Evolutionary conservation across 495 filamentous ascomycete genomes (phyloP), one percentile per base, ranked within the genome.

Genomic region (Penicillium salamii): DNA sequence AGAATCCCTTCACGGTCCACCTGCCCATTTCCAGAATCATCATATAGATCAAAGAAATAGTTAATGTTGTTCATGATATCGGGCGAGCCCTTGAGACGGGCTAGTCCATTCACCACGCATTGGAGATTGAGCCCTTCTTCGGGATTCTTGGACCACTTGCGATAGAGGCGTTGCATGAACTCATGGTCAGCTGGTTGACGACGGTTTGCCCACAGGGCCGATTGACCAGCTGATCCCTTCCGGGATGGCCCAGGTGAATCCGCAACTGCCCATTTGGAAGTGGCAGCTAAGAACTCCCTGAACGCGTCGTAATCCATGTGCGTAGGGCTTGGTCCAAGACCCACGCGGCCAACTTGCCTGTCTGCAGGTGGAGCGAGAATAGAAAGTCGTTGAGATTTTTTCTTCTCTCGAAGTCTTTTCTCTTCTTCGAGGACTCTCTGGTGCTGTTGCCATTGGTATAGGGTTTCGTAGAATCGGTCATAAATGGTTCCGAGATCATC

Each of bases 1-100:
- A 98, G 71, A 48, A 98, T 97, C 14, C 93, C 93, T 67, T 98
- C 93, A 3, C 95, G 84, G 67, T 98, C 93, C n/a, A 98, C 91
- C 53, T 82, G 87, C 6, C 95, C 93, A 66, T 95, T 89, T 2
- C 85, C 82, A 61, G 89, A 85, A 56, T 98, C 92, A 65, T 97
- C 95, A 61, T 97, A 96, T 0, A 98, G 80, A 61, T 96, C 85
- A 57, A 97, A 98, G 70, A 97, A 98, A 65, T 97, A 97, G 40
- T 83, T 90, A 61, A 98, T 97, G 52, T 85, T 91, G 26, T 89
- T 87, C 92, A 97, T 96, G 54, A 98, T 95, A 66, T 97, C 93
- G 33, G 84, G 83, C 19, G 87, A 88, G 6, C 95, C 92, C 66
- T 95, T 96, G 44, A 98, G 85, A 29, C 86, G 82, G 2, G 93